A percentile compares a stretch with the other conserved stretches of the same genome.
Evolutionary conservation across 495 filamentous ascomycete species (phyloP).

Genomic region (Penicillium canariense): DNA sequence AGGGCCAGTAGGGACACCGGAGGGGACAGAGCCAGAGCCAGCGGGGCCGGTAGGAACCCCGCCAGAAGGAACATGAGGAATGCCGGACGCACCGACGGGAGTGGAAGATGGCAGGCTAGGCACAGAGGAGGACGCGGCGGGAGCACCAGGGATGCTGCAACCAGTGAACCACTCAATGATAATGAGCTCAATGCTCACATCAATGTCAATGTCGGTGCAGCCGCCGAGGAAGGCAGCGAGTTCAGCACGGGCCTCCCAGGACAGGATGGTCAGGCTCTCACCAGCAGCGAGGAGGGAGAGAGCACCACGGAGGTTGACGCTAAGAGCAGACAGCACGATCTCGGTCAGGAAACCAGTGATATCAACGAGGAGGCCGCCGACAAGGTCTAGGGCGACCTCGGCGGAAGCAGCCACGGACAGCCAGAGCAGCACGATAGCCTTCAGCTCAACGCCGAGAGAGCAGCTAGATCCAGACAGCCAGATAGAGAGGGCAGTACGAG

Average conservation of each 20-base stretch:
- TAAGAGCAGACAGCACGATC: conserved; percentile 28
- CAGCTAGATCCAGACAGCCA: conserved; percentile 42
- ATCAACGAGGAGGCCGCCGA: conserved; percentile 27
- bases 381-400: conserved; percentile 31
- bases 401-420: conserved; percentile 34
- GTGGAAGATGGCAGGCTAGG: conserved; percentile 19
- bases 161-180: conserved; percentile 44
- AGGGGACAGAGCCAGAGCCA: conserved; percentile 6
- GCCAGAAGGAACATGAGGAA: conserved; percentile 10
- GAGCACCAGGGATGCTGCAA: conserved; percentile 32
- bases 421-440: conserved; percentile 45
- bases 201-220: conserved; percentile 26
- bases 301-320: conserved; percentile 35
- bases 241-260: conserved; percentile 38
- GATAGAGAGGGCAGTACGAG: conserved; percentile 34
- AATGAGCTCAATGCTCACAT: conserved; percentile 36
- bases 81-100: conserved; percentile 5
- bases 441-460: conserved; percentile 41
- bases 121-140: conserved; percentile 18
- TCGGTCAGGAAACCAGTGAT: conserved; percentile 33
- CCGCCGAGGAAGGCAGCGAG: conserved; percentile 43
- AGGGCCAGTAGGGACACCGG: conserved; percentile 9
- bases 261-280: conserved; percentile 35
- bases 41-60: conserved; percentile 8
- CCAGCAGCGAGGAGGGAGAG: conserved; percentile 36